Evolutionary conservation across 257 asterid genomes (phyloP).

Genomic region (Eustoma russellianum): DNA sequence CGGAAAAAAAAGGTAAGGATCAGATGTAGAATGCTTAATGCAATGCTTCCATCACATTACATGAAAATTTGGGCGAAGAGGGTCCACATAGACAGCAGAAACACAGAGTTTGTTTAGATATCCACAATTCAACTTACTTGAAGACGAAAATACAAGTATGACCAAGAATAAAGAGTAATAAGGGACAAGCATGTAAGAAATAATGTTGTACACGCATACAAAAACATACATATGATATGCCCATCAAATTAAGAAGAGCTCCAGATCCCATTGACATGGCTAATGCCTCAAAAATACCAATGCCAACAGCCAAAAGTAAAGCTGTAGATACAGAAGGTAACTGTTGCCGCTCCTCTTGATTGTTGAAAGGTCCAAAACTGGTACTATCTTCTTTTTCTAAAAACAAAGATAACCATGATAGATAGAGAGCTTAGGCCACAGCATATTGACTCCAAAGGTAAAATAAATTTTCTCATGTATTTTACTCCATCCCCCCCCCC

Average conservation of each 20-base stretch:
- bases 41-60: too few relatives aligned
- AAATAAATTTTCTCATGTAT: not conserved
- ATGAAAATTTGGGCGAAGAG: too few relatives aligned
- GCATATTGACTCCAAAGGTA: not conserved
- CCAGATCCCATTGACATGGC: constrained; percentile 80
- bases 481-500: too few relatives aligned
- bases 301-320: constrained; percentile 68
- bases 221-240: constrained; percentile 62
- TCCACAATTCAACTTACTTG: too few relatives aligned
- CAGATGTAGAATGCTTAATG: too few relatives aligned
- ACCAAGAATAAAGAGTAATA: constrained; percentile 1
- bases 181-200: not conserved
- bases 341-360: constrained; percentile 45
- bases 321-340: constrained; percentile 92
- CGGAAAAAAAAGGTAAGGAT: too few relatives aligned
- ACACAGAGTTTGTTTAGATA: too few relatives aligned
- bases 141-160: constrained; percentile 3
- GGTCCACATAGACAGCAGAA: too few relatives aligned
- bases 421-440: not conserved
- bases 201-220: constrained; percentile 2
- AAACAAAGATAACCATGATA: constrained; percentile 11
- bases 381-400: constrained; percentile 18
- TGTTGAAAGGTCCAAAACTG: constrained; percentile 12
- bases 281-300: constrained; percentile 76
- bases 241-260: constrained; percentile 78